A percentile compares a stretch with the other conserved stretches of the same genome.
Conservation (phyloP, 148 eudicot genomes). For the Camellia japonica region DNA sequence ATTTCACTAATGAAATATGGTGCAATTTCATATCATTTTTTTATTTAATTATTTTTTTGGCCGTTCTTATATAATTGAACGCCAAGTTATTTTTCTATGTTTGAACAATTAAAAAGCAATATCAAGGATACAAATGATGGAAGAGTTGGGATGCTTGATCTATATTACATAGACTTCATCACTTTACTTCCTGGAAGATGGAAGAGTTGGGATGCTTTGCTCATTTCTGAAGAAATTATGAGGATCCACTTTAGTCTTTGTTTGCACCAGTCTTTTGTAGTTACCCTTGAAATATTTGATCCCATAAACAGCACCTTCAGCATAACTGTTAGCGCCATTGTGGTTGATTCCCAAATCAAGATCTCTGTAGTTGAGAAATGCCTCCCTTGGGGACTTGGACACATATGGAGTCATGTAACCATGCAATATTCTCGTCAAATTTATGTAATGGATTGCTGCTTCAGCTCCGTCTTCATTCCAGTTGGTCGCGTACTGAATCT, state of each 20-base stretch:
- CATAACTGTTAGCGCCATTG: not conserved
- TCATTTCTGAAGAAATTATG: not conserved
- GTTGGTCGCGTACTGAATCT: slow-evolving; percentile 30
- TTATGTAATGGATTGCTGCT: slow-evolving; percentile 3
- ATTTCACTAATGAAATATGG: too few relatives aligned
- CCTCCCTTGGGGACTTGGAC: slow-evolving; percentile 31
- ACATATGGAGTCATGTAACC: slow-evolving; percentile 33
- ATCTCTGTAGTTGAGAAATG: slow-evolving; percentile 35
- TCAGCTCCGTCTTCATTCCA: slow-evolving; percentile 26
- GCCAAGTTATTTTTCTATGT: too few relatives aligned
- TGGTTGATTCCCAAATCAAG: slow-evolving; percentile 31
- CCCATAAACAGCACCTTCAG: slow-evolving; percentile 15
- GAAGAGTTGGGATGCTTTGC: not conserved
- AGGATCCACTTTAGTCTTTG: not conserved
- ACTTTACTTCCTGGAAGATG: not conserved
- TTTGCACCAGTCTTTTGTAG: slow-evolving; percentile 23
- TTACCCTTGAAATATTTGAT: slow-evolving; percentile 25
- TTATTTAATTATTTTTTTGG: too few relatives aligned
- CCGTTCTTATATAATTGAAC: too few relatives aligned
- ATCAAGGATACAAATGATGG: not conserved
- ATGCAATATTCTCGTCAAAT: slow-evolving; percentile 20
- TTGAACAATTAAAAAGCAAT: too few relatives aligned
- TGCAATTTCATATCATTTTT: too few relatives aligned
- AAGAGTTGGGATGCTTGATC: not conserved
- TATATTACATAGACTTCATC: not conserved